A percentile compares a stretch with the other conserved stretches of the same genome.
phyloP scores from a whole-genome alignment of 768 basidiomycete species.

The Exidia glandulosa region DNA sequence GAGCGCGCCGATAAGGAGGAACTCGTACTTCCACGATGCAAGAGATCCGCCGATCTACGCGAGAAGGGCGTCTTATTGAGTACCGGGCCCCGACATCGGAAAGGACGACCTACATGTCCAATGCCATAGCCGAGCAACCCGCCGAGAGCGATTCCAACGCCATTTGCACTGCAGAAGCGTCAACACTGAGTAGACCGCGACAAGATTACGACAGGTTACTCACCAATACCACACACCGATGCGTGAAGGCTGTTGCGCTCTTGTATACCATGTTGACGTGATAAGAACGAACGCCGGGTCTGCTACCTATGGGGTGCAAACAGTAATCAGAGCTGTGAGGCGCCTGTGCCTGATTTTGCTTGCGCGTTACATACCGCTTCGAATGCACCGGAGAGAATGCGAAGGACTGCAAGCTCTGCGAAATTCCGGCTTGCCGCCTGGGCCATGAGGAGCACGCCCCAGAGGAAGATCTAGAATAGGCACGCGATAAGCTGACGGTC shows the following conservation, averaged over 20 bases:
- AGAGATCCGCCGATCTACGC: conserved; percentile 21
- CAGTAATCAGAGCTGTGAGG: not conserved
- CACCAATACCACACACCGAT: conserved; percentile 25
- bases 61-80: not conserved
- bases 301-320: not conserved
- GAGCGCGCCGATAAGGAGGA: conserved; percentile 21
- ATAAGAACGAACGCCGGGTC: conserved; percentile 20
- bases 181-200: no score
- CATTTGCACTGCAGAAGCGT: conserved; percentile 29
- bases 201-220: not conserved
- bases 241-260: conserved; percentile 26
- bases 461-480: conserved; percentile 10
- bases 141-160: conserved; percentile 28
- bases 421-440: conserved; percentile 30
- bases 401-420: conserved; percentile 23
- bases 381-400: conserved; percentile 29
- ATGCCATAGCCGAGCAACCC: conserved; percentile 28
- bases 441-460: conserved; percentile 30
- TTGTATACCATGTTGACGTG: conserved; percentile 20
- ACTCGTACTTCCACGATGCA: conserved; percentile 24
- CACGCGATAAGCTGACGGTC: not conserved
- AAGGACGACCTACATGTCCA: conserved; percentile 8
- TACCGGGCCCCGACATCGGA: conserved; percentile 1
- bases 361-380: conserved; percentile 25
- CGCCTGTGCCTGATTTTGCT: not conserved